These are phyloP conservation scores for Plenodomus lindquistii DNA, from an alignment of 2,329 filamentous ascomycete genomes.

Conservation along the genomic window DNA sequence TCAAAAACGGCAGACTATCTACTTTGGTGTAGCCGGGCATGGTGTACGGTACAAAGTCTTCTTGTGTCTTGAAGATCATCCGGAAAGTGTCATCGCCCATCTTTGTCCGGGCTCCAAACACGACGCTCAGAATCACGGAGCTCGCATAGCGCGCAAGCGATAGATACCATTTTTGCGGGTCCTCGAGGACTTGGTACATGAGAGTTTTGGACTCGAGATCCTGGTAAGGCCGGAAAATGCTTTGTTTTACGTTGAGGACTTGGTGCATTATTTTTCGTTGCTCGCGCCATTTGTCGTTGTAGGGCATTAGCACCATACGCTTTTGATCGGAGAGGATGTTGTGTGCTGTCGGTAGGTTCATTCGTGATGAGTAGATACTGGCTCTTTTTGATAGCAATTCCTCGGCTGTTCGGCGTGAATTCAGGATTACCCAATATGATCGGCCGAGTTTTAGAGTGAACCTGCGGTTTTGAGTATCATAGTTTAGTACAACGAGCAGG, in stretches of 20 bases:
- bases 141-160: slow-evolving; percentile 29
- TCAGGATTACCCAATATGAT: slow-evolving; percentile 14
- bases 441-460: slow-evolving; percentile 4
- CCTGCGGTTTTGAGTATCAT: no score
- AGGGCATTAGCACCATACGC: slow-evolving; percentile 31
- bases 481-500: no score
- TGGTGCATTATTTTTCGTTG: slow-evolving; percentile 32
- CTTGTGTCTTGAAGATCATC: neutral
- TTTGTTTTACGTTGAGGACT: slow-evolving; percentile 23
- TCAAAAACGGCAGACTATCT: slow-evolving; percentile 34
- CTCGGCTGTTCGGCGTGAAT: slow-evolving; percentile 4
- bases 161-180: slow-evolving; percentile 22
- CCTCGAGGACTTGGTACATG: slow-evolving; percentile 24
- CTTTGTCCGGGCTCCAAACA: slow-evolving; percentile 24
- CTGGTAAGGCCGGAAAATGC: slow-evolving; percentile 28
- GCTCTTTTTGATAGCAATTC: slow-evolving; percentile 7
- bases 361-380: slow-evolving; percentile 10
- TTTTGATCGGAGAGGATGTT: slow-evolving; percentile 24
- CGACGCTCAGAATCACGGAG: slow-evolving; percentile 35
- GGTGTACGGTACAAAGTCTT: slow-evolving; percentile 23
- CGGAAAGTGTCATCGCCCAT: slow-evolving; percentile 16
- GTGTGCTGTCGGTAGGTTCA: slow-evolving; percentile 16
- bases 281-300: slow-evolving; percentile 24
- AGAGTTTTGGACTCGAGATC: slow-evolving; percentile 31
- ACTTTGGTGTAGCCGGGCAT: slow-evolving; percentile 28